A percentile compares a stretch with the other conserved stretches of the same genome.
phyloP scores from a whole-genome alignment of 352 stramenopile genomes.

The Phytophthora constricta region DNA sequence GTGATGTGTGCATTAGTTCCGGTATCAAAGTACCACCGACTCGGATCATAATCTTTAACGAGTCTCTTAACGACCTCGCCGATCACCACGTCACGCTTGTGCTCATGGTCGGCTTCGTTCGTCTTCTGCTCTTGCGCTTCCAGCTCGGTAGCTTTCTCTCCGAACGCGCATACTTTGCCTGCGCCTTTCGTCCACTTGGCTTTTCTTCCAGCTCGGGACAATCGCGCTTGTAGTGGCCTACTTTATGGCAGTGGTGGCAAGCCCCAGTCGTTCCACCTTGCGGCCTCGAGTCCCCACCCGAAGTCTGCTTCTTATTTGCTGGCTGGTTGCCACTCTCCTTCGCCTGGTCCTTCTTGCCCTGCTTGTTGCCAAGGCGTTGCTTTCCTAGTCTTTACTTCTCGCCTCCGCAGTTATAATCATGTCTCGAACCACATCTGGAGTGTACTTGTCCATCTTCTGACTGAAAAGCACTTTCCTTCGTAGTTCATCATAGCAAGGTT shows the following conservation, averaged over 20 bases:
- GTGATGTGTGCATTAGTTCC: slow-evolving; percentile 22
- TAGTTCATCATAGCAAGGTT: slow-evolving; percentile 12
- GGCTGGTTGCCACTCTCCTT: background rate
- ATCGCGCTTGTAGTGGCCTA: background rate
- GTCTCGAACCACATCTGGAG: slow-evolving; percentile 10
- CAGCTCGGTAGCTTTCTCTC: background rate
- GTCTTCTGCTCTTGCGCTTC: background rate
- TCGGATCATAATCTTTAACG: slow-evolving; percentile 1
- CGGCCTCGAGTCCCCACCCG: background rate
- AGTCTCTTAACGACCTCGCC: slow-evolving; percentile 1
- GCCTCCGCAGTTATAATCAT: slow-evolving; percentile 13
- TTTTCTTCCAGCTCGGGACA: background rate
- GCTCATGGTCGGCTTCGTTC: background rate
- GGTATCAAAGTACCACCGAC: slow-evolving; percentile 24
- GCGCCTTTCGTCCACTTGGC: background rate
- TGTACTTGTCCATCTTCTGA: slow-evolving; percentile 22
- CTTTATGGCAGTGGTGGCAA: background rate
- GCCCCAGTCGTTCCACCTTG: background rate
- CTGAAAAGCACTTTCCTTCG: slow-evolving; percentile 15
- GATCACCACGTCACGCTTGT: slow-evolving; percentile 2
- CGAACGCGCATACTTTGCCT: slow-evolving; percentile 7
- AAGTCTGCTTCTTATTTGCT: background rate
- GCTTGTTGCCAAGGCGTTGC: slow-evolving; percentile 2
- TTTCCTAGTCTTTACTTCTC: slow-evolving; percentile 11
- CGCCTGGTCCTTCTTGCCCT: background rate